These are phyloP conservation scores for Beta lomatogona DNA, from an alignment of 179 eudicot genomes.

Conservation along the genomic window DNA sequence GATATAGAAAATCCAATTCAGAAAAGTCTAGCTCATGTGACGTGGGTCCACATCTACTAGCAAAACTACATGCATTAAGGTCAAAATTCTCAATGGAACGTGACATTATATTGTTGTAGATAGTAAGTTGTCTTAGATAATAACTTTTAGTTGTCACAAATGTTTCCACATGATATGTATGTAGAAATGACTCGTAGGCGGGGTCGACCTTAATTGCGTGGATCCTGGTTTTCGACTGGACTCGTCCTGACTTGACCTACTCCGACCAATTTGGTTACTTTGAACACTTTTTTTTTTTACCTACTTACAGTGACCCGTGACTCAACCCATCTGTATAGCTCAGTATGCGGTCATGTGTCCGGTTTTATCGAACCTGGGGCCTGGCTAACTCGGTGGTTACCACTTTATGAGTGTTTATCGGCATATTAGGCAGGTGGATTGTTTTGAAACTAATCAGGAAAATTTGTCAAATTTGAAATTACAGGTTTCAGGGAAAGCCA, in stretches of 20 bases:
- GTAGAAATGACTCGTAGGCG: too few relatives aligned
- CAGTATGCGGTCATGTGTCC: too few relatives aligned
- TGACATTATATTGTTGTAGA: neutral
- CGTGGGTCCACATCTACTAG: conserved; percentile 9
- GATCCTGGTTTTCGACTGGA: too few relatives aligned
- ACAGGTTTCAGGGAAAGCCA: conserved; percentile 36
- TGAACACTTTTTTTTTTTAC: too few relatives aligned
- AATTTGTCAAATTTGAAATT: neutral
- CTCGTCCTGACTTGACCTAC: too few relatives aligned
- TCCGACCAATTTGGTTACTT: too few relatives aligned
- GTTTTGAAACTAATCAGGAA: neutral
- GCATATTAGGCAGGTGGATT: neutral
- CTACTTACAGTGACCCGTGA: too few relatives aligned
- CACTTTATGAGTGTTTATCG: too few relatives aligned
- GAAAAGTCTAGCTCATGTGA: neutral
- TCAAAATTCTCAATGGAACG: neutral
- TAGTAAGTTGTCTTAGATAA: neutral
- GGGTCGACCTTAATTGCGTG: too few relatives aligned
- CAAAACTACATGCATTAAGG: neutral
- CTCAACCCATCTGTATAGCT: too few relatives aligned
- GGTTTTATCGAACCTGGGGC: too few relatives aligned
- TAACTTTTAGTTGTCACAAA: neutral
- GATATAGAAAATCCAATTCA: neutral
- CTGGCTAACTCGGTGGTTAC: too few relatives aligned
- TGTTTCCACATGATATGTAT: neutral